Base-by-base conservation (phyloP, 176 grass and related monocot species). In the Carex kokanica region DNA sequence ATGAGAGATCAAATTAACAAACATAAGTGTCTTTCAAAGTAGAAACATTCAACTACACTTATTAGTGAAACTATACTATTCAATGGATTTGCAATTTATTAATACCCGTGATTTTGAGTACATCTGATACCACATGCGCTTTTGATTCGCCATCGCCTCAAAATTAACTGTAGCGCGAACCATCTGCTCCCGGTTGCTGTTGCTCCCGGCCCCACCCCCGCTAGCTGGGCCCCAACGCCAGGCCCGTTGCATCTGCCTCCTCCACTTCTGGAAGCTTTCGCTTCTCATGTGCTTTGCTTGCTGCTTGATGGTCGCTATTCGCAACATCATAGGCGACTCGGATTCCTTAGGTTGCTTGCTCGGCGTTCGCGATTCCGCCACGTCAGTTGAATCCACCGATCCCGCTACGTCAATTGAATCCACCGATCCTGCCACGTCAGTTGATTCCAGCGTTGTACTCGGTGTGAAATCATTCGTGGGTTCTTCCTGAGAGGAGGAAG, bases 91-190 rank as follows among this genome's bases (percentile, higher is more conserved):
- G 47, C 24, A 80, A 69, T 68, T 52, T 52, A 8, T 62, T 9
- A 14, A 47, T 88, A 99, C 91, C 96, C 69, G 80, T 6, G 86
- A 58, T 89, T 93, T 95, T 27, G 96, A 87, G 31, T 95, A 85
- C 78, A 93, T 88, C 78, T 89, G 91, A 85, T 93, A 99, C 91
- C 96, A 93, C 85, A 93, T 87, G 85, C 96, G 86, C 80, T 99
- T 93, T 83, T 95, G 91, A 83, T 99, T 93, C n/a, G 93, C 91
- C 96, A 99, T 95, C 55, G 84, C 85, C 81, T 99, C 91, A 56
- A 99, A 64, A 89, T 99, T 99, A 59, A 95, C 38, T 17, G 78
- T 86, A 17, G 89, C 86, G 38, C 88, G 82, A 59, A 88, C 53
- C 68, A 92, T 54, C 23, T 91, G 87, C 65, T 95, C 96, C 84